Conservation (phyloP, 345 rosid species). For the Dovyalis caffra region DNA sequence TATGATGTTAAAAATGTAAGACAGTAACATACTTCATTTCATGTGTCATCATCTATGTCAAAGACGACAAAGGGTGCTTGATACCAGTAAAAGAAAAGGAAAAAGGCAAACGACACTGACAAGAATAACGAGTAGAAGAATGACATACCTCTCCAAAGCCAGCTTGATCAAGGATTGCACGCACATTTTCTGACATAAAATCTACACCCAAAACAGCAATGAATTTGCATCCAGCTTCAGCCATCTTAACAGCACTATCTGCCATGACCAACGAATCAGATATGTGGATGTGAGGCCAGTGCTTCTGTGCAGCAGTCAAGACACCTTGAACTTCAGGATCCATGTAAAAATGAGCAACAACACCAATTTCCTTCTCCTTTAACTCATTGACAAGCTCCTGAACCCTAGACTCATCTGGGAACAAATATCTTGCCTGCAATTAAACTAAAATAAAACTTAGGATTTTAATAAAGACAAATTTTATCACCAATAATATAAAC, state of each 20-base stretch:
- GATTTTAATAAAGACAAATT: slow-evolving; percentile 3
- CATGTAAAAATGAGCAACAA: slow-evolving; percentile 93
- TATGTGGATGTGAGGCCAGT: slow-evolving; percentile 90
- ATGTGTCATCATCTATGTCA: neutral
- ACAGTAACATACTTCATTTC: neutral
- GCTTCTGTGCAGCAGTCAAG: slow-evolving; percentile 84
- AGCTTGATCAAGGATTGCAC: slow-evolving; percentile 95
- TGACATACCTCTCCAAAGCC: slow-evolving; percentile 65
- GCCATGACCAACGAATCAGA: slow-evolving; percentile 99
- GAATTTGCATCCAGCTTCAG: slow-evolving; percentile 83
- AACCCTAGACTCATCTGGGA: slow-evolving; percentile 67
- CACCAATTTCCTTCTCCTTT: slow-evolving; percentile 87
- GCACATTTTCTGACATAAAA: slow-evolving; percentile 97
- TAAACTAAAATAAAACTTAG: slow-evolving; percentile 15
- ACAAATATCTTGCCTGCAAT: slow-evolving; percentile 67
- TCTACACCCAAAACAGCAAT: slow-evolving; percentile 93
- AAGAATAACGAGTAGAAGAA: neutral
- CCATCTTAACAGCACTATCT: slow-evolving; percentile 91
- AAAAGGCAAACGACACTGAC: neutral
- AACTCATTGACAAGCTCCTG: slow-evolving; percentile 63
- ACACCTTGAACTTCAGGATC: slow-evolving; percentile 99
- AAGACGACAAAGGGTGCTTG: neutral
- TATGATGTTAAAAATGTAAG: neutral
- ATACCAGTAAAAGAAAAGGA: neutral
- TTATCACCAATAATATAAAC: neutral